A percentile compares a stretch with the other conserved stretches of the same genome.
phyloP scores from a whole-genome alignment of 768 basidiomycete genomes.

The Leccinum longicurvipes region DNA sequence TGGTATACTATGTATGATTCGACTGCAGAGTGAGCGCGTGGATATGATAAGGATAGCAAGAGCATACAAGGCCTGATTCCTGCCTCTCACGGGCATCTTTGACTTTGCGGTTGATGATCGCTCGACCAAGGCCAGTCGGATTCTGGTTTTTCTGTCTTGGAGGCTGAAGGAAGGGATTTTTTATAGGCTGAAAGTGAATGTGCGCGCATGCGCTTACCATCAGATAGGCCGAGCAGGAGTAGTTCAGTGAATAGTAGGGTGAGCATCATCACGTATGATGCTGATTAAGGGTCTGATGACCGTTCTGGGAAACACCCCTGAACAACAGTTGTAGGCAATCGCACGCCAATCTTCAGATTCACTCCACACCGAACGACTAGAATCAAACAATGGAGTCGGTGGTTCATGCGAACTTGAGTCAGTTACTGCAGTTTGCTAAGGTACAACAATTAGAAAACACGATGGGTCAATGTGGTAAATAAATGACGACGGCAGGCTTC shows the following conservation, averaged over 20 bases:
- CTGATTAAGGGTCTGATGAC: constrained; percentile 17
- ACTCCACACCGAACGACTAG: neutral
- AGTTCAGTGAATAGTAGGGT: neutral
- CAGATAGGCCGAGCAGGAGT: neutral
- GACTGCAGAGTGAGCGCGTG: constrained; percentile 25
- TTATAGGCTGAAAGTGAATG: neutral
- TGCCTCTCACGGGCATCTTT: constrained; percentile 34
- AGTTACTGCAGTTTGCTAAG: constrained; percentile 11
- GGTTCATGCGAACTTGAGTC: neutral
- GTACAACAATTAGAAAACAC: constrained; percentile 14
- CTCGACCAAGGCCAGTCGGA: constrained; percentile 84
- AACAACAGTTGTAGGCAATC: too few species aligned
- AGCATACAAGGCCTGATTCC: constrained; percentile 59
- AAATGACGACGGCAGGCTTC: neutral
- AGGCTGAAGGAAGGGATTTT: constrained; percentile 35
- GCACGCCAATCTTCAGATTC: too few species aligned
- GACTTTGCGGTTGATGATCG: constrained; percentile 89
- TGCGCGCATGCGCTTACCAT: neutral
- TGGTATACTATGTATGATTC: constrained; percentile 49
- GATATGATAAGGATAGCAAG: neutral
- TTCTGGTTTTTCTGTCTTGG: constrained; percentile 60
- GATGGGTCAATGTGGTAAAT: constrained; percentile 13
- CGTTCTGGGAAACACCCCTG: constrained; percentile 13
- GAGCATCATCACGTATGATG: neutral
- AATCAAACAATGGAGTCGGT: too few species aligned